Conservation (phyloP, 257 asterid species). For the Lycium ferocissimum region DNA sequence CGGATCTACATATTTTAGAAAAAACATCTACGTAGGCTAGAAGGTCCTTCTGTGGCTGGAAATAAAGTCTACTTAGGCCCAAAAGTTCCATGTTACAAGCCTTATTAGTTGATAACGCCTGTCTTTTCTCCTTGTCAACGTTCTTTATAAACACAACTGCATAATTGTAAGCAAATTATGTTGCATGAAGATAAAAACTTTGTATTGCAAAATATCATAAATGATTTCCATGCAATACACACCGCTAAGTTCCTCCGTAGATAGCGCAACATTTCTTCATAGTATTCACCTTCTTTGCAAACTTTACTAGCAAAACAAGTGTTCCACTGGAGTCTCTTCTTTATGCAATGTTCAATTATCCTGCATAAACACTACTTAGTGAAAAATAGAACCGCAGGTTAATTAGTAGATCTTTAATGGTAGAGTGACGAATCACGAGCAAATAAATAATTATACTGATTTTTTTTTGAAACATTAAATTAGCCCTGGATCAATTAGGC, state of each 20-base stretch:
- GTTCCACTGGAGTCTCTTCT: constrained; percentile 87
- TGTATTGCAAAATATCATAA: not conserved
- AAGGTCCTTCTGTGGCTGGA: no score
- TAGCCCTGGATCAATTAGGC: not conserved
- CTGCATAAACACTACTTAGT: constrained; percentile 48
- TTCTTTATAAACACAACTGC: not conserved
- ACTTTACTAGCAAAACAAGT: constrained; percentile 85
- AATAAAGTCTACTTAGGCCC: no score
- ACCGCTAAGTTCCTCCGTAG: constrained; percentile 92
- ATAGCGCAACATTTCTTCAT: constrained; percentile 97
- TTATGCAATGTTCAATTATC: constrained; percentile 89
- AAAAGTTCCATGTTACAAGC: not conserved
- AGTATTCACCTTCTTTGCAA: constrained; percentile 96
- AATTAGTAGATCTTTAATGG: constrained; percentile 2
- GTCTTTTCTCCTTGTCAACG: not conserved
- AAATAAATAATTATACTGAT: not conserved
- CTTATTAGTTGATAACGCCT: not conserved
- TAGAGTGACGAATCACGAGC: not conserved
- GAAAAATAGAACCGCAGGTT: constrained; percentile 13
- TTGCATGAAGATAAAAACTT: not conserved
- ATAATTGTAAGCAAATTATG: not conserved
- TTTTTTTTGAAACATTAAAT: not conserved
- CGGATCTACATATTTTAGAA: no score
- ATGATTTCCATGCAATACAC: constrained; percentile 41
- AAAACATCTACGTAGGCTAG: no score